Evolutionary conservation across 2,329 filamentous ascomycete genomes (phyloP).

Genomic region (Xylaria multiplex): DNA sequence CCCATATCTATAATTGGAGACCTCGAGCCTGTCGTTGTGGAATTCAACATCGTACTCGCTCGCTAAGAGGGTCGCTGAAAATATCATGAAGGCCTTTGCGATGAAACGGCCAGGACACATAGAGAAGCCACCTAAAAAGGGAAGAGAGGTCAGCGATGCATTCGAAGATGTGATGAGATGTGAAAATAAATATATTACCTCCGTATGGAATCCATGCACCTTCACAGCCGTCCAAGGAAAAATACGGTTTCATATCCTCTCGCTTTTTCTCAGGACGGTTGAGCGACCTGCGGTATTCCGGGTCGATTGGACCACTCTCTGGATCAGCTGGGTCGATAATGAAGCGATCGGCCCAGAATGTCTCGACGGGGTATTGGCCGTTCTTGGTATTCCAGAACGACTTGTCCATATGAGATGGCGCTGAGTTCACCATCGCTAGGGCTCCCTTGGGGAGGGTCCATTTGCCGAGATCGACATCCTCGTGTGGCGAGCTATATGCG

Average conservation of each 20-base stretch:
- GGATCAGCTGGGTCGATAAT: constrained; percentile 38
- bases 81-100: constrained; percentile 35
- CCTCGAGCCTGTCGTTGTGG: constrained; percentile 19
- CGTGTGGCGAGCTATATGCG: constrained; percentile 33
- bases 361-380: constrained; percentile 36
- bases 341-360: constrained; percentile 42
- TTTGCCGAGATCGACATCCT: constrained; percentile 37
- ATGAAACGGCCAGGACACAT: constrained; percentile 39
- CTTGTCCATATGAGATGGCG: constrained; percentile 36
- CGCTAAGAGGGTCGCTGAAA: constrained; percentile 26
- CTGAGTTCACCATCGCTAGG: constrained; percentile 35
- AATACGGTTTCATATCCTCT: constrained; percentile 31
- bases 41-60: constrained; percentile 37
- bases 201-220: constrained; percentile 40
- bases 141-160: neutral
- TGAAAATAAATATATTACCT: constrained; percentile 29
- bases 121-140: constrained; percentile 31
- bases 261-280: constrained; percentile 21
- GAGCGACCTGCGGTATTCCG: constrained; percentile 13
- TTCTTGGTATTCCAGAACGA: constrained; percentile 40
- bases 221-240: constrained; percentile 35
- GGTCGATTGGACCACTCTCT: constrained; percentile 36
- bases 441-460: constrained; percentile 35
- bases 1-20: constrained; percentile 34
- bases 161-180: neutral